Conservation (phyloP, 495 filamentous ascomycete genomes). For the Staphylotrichum longicolle region DNA sequence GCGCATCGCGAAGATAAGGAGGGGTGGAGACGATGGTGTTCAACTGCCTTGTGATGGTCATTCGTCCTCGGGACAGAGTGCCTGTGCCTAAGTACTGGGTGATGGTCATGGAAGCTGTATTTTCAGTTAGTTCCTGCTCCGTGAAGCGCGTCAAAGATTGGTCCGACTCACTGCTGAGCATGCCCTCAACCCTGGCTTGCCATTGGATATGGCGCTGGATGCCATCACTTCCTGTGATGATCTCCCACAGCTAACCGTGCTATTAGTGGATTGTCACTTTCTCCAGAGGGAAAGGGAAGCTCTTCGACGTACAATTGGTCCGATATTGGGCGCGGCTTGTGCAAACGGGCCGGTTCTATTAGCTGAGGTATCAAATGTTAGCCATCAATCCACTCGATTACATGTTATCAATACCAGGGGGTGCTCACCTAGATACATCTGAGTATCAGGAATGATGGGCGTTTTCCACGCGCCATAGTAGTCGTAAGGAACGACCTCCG, state of each 20-base stretch:
- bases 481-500: constrained; percentile 59
- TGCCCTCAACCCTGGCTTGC: constrained; percentile 59
- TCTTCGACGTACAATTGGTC: constrained; percentile 42
- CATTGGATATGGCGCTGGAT: constrained; percentile 61
- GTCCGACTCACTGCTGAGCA: constrained; percentile 31
- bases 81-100: constrained; percentile 65
- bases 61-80: constrained; percentile 54
- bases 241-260: constrained; percentile 46
- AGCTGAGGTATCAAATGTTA: constrained; percentile 26
- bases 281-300: background rate
- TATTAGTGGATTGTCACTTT: background rate
- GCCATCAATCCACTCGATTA: no score
- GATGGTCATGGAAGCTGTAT: constrained; percentile 53
- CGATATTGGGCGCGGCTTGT: constrained; percentile 65
- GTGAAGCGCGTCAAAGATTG: constrained; percentile 14
- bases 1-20: constrained; percentile 50
- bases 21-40: constrained; percentile 51
- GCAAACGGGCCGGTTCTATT: constrained; percentile 60
- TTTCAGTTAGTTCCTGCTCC: background rate
- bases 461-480: constrained; percentile 59
- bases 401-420: no score
- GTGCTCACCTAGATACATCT: constrained; percentile 37
- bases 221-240: constrained; percentile 56
- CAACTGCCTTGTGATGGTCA: constrained; percentile 55
- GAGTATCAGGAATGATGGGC: constrained; percentile 35